Conservation (phyloP, 2,329 filamentous ascomycete species). For the Trichoderma sp. region DNA sequence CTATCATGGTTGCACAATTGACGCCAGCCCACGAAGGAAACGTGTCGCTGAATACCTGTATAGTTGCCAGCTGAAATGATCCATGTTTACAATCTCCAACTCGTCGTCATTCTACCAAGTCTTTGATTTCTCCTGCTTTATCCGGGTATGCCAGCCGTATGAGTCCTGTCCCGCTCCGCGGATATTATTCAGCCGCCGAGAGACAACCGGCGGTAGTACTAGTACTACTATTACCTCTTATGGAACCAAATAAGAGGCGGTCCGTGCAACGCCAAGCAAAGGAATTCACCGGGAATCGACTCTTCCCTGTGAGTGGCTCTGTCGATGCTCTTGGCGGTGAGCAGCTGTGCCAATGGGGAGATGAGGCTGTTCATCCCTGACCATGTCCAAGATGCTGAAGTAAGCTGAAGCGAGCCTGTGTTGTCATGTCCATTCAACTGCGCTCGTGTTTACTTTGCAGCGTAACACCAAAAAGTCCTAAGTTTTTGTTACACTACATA, state of each 20-base stretch:
- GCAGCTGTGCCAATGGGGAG: neutral
- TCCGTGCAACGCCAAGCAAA: neutral
- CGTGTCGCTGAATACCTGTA: too few relatives aligned
- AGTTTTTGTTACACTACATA: neutral
- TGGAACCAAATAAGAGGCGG: neutral
- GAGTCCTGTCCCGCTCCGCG: neutral
- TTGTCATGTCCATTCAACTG: too few relatives aligned
- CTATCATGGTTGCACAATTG: too few relatives aligned
- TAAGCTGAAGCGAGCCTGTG: neutral
- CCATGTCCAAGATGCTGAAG: neutral
- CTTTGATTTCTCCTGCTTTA: neutral
- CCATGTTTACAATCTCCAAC: neutral
- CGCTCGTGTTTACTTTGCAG: too few relatives aligned
- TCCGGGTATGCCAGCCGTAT: neutral
- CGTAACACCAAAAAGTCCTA: too few relatives aligned
- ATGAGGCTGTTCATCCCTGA: neutral
- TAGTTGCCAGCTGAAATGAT: neutral
- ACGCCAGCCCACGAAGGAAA: too few relatives aligned
- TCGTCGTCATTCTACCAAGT: neutral
- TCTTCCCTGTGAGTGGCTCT: neutral
- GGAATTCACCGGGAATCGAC: neutral
- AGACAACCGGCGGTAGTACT: neutral
- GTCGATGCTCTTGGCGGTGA: neutral
- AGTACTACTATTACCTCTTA: too few relatives aligned
- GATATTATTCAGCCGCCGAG: neutral